phyloP scores from a whole-genome alignment of 2,329 filamentous ascomycete species.

The Samsoniella hepiali region DNA sequence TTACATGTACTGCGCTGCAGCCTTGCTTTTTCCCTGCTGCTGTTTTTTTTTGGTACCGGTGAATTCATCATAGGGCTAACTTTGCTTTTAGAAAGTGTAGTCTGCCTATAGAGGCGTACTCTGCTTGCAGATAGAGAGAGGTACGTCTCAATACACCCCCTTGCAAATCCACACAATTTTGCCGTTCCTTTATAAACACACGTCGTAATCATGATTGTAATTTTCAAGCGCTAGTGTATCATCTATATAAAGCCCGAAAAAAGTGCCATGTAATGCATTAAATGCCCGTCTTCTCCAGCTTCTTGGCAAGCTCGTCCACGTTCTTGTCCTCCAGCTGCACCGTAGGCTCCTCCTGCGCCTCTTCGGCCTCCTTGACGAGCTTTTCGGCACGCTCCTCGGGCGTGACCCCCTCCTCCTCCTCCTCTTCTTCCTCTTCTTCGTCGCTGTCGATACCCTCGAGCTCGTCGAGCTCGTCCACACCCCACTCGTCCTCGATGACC shows the following conservation, averaged over 20 bases:
- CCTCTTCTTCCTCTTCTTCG: slow-evolving; percentile 64
- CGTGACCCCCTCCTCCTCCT: slow-evolving; percentile 63
- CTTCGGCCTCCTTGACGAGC: slow-evolving; percentile 64
- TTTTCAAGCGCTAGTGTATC: slow-evolving; percentile 24
- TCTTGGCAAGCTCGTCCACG: slow-evolving; percentile 75
- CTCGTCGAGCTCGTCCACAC: slow-evolving; percentile 80
- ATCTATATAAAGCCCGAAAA: slow-evolving; percentile 23
- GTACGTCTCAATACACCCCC: slow-evolving; percentile 6
- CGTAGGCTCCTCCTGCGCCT: slow-evolving; percentile 71
- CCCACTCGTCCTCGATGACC: slow-evolving; percentile 77
- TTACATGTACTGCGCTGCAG: background rate
- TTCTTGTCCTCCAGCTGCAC: slow-evolving; percentile 68
- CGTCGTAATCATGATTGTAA: slow-evolving; percentile 21
- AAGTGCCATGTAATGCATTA: slow-evolving; percentile 29
- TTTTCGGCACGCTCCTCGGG: slow-evolving; percentile 66
- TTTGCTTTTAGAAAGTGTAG: background rate
- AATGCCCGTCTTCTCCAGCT: slow-evolving; percentile 67
- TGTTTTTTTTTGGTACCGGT: background rate
- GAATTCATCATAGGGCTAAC: background rate
- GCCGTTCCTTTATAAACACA: background rate
- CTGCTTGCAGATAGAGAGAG: background rate
- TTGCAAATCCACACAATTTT: background rate
- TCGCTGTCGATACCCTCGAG: slow-evolving; percentile 73
- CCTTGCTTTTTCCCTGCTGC: background rate
- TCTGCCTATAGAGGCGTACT: background rate